Evolutionary conservation across 805 yeast genomes (phyloP), one percentile per base, ranked within the genome.

Genomic region (Teunomyces panamensis): DNA sequence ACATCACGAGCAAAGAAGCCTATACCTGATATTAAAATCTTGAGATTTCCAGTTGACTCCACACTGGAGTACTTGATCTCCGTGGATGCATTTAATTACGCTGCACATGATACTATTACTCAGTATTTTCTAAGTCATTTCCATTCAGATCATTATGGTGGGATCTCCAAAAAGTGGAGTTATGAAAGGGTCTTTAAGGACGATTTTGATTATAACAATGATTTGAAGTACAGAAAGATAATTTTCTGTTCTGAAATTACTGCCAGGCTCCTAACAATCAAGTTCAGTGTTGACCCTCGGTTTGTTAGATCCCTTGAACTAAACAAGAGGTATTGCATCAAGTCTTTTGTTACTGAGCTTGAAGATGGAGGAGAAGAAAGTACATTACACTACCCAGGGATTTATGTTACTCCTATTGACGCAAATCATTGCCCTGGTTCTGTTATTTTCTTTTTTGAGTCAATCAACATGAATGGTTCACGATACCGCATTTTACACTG

Each of bases 401-500:
- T 73, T 0, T 73, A 72, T 30, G 90, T 89, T 0, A 78, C 83
- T 0, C 71, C 84, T 9, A 65, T 85, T 5, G 90, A 88, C 55
- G 99, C 98, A 0, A 92, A 94, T 56, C 99, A 94, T 66, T 94
- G 99, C 65, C 99, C 99, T 1, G 99, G 99, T 1, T 89, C 97
- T 2, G 89, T 81, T 0, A 78, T 94, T 0, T 87, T 91, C 50
- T 65, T 90, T 9, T 86, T 89, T 56, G 85, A 84, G 56, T 65
- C 76, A 3, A 62, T 61, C 14, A 54, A 68, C 0, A 41, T 47
- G n/a, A 54, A 51, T 4, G 62, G 64, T 0, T 45, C 52, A 1
- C 47, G 49, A 2, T 60, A 64, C 13, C 66, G 65, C 36, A 72
- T 76, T 3, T 66, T 94, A 29, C 99, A 94, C 63, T 90, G 97